phyloP scores from a whole-genome alignment of 257 asterid species.

The Cynanchum wilfordii region DNA sequence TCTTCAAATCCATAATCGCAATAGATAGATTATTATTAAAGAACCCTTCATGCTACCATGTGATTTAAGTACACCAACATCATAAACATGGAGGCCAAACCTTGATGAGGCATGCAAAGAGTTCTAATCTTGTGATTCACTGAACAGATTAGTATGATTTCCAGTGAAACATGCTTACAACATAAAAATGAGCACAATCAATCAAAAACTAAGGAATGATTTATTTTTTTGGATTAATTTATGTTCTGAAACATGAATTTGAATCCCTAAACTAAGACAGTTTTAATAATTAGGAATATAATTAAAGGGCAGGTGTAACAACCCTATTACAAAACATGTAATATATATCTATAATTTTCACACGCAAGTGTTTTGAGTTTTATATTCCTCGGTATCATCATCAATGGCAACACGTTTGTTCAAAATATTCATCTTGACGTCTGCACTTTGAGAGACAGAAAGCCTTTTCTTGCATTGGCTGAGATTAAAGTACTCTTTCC shows the following conservation, averaged over 20 bases:
- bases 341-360: background rate
- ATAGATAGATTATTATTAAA: too few species aligned
- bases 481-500: background rate
- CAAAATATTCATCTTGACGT: background rate
- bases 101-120: background rate
- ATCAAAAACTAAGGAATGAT: background rate
- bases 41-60: background rate
- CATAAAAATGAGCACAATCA: background rate
- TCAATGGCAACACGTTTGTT: constrained; percentile 1
- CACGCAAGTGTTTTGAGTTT: background rate
- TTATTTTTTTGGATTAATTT: background rate
- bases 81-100: background rate
- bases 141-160: background rate
- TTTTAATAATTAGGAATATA: constrained; percentile 1
- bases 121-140: background rate
- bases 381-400: background rate
- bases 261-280: background rate
- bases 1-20: too few species aligned
- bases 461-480: background rate
- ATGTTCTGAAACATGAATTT: background rate
- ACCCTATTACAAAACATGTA: background rate
- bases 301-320: constrained; percentile 3
- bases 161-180: background rate
- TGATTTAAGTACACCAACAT: background rate
- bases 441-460: background rate